Evolutionary conservation across 1,139 yeast species (phyloP).

Genomic region (Hemisphaericaspora lyxosophila): DNA sequence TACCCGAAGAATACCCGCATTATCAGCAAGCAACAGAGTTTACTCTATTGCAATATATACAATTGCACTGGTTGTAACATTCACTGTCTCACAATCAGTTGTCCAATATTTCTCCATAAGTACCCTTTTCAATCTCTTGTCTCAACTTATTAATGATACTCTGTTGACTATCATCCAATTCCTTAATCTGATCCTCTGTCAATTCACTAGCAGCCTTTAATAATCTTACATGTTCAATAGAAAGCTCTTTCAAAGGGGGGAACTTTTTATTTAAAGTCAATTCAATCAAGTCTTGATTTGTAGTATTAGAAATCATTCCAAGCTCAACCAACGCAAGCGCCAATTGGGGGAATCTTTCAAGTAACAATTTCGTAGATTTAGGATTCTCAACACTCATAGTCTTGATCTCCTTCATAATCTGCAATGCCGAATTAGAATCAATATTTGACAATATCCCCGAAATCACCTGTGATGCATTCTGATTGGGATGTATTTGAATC

Average conservation of each 20-base stretch:
- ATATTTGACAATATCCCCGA: conserved; percentile 58
- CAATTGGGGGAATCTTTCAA: conserved; percentile 74
- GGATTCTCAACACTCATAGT: conserved; percentile 64
- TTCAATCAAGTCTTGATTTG: conserved; percentile 56
- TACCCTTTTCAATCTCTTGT: conserved; percentile 44
- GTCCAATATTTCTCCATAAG: conserved; percentile 37
- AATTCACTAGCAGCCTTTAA: conserved; percentile 58
- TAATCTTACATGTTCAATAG: conserved; percentile 50
- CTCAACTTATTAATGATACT: conserved; percentile 37
- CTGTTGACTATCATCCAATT: conserved; percentile 60
- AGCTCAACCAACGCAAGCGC: conserved; percentile 82
- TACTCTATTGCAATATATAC: too few species aligned
- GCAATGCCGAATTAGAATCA: conserved; percentile 56
- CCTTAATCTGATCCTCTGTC: conserved; percentile 61
- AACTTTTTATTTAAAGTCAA: conserved; percentile 35
- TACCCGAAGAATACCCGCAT: too few species aligned
- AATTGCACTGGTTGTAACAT: too few species aligned
- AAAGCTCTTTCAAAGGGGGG: conserved; percentile 42
- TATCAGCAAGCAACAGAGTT: too few species aligned
- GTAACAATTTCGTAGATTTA: conserved; percentile 58
- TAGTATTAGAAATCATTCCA: conserved; percentile 57
- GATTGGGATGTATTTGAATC: conserved; percentile 51
- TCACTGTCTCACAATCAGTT: not conserved
- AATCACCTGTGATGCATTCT: conserved; percentile 60
- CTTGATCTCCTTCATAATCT: conserved; percentile 61